These are phyloP conservation scores for Microsporum audouinii DNA, from an alignment of 2,329 filamentous ascomycete genomes.

Conservation along the genomic window DNA sequence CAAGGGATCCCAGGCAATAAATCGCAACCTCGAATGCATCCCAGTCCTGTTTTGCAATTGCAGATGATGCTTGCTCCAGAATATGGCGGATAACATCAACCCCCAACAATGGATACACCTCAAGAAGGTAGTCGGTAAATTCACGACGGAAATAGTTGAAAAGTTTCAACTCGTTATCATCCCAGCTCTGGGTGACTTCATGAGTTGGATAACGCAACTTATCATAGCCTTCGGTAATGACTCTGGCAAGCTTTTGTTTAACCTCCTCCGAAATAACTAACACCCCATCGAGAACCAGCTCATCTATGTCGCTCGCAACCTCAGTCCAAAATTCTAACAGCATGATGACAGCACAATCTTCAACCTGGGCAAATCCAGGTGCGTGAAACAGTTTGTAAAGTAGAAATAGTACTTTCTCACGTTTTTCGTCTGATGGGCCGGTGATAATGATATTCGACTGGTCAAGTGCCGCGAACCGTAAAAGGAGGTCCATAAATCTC, in stretches of 20 bases:
- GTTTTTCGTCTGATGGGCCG: slow-evolving; percentile 21
- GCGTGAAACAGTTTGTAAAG: slow-evolving; percentile 31
- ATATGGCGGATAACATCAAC: slow-evolving; percentile 33
- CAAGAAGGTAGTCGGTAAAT: slow-evolving; percentile 36
- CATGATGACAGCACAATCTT: slow-evolving; percentile 28
- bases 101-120: slow-evolving; percentile 34
- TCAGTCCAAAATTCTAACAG: slow-evolving; percentile 35
- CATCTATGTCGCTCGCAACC: slow-evolving; percentile 29
- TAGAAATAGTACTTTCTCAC: slow-evolving; percentile 26
- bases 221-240: slow-evolving; percentile 32
- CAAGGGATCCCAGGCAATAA: slow-evolving; percentile 35
- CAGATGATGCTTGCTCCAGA: slow-evolving; percentile 26
- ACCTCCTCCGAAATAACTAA: slow-evolving; percentile 22
- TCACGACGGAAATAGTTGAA: slow-evolving; percentile 36
- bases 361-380: slow-evolving; percentile 31
- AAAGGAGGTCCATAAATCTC: slow-evolving; percentile 31
- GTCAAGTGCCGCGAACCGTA: slow-evolving; percentile 26
- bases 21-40: slow-evolving; percentile 34
- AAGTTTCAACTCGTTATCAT: slow-evolving; percentile 32
- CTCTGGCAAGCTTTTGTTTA: slow-evolving; percentile 30
- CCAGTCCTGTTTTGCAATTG: slow-evolving; percentile 30
- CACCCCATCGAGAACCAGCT: slow-evolving; percentile 21
- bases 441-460: slow-evolving; percentile 23
- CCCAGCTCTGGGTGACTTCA: slow-evolving; percentile 29
- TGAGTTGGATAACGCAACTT: slow-evolving; percentile 32